These are phyloP conservation scores for Ganoderma multipileum DNA, from an alignment of 1,284 basidiomycete species.

Conservation along the genomic window DNA sequence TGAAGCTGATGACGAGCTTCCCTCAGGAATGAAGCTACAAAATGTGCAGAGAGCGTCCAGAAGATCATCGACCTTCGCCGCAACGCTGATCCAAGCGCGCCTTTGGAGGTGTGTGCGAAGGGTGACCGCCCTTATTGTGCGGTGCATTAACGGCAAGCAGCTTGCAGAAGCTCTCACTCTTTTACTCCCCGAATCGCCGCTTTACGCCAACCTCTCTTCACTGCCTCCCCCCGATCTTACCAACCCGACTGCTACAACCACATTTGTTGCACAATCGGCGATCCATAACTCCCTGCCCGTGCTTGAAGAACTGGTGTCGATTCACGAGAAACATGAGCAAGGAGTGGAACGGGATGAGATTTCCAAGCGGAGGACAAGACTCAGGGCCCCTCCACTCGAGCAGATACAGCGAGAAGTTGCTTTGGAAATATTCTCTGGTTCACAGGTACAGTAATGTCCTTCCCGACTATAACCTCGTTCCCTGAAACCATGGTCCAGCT, in stretches of 20 bases:
- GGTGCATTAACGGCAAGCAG: constrained; percentile 46
- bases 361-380: constrained; percentile 75
- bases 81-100: constrained; percentile 57
- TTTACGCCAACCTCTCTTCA: constrained; percentile 68
- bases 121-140: not conserved
- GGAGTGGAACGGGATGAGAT: constrained; percentile 67
- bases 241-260: constrained; percentile 69
- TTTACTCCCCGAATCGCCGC: constrained; percentile 78
- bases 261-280: constrained; percentile 62
- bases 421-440: constrained; percentile 64
- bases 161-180: constrained; percentile 71
- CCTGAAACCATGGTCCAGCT: constrained; percentile 53
- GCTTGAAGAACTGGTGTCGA: constrained; percentile 70
- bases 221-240: constrained; percentile 82
- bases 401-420: constrained; percentile 73
- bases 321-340: constrained; percentile 69
- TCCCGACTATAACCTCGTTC: constrained; percentile 3
- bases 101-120: constrained; percentile 55
- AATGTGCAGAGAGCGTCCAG: constrained; percentile 83
- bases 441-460: constrained; percentile 52
- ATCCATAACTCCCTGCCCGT: constrained; percentile 74
- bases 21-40: constrained; percentile 75
- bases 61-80: constrained; percentile 74
- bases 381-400: constrained; percentile 74
- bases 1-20: constrained; percentile 8